Evolutionary conservation across 805 yeast genomes (phyloP).

Genomic region (Metschnikowia lochheadii): DNA sequence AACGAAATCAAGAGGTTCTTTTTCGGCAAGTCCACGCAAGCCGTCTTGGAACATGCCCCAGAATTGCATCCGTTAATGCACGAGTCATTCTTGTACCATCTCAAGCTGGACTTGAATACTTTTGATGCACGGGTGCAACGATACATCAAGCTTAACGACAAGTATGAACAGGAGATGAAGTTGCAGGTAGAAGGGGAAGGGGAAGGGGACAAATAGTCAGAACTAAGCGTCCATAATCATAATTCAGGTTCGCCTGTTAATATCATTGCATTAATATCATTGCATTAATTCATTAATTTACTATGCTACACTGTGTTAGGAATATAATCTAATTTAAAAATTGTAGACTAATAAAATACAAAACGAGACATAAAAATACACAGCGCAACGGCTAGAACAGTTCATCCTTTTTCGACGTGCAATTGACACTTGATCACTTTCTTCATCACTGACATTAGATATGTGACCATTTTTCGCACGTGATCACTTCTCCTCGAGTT

Average conservation of each 20-base stretch:
- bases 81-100: slow-evolving; percentile 23
- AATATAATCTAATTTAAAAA: neutral
- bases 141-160: slow-evolving; percentile 17
- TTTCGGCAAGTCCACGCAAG: slow-evolving; percentile 19
- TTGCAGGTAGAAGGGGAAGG: neutral
- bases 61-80: slow-evolving; percentile 29
- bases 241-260: neutral
- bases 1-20: slow-evolving; percentile 26
- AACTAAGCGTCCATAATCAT: neutral
- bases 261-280: neutral
- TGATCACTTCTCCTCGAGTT: slow-evolving; percentile 20
- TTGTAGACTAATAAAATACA: neutral
- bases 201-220: neutral
- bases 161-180: neutral
- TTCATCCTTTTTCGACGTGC: neutral
- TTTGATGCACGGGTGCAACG: slow-evolving; percentile 27
- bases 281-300: neutral
- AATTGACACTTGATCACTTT: neutral
- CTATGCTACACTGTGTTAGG: neutral
- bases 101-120: slow-evolving; percentile 17
- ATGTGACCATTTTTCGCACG: neutral
- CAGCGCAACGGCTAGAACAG: neutral
- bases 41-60: slow-evolving; percentile 18
- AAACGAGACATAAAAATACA: neutral
- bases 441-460: too few relatives aligned